Evolutionary conservation across 2,329 filamentous ascomycete genomes (phyloP).

Genomic region (Nemania serpens): DNA sequence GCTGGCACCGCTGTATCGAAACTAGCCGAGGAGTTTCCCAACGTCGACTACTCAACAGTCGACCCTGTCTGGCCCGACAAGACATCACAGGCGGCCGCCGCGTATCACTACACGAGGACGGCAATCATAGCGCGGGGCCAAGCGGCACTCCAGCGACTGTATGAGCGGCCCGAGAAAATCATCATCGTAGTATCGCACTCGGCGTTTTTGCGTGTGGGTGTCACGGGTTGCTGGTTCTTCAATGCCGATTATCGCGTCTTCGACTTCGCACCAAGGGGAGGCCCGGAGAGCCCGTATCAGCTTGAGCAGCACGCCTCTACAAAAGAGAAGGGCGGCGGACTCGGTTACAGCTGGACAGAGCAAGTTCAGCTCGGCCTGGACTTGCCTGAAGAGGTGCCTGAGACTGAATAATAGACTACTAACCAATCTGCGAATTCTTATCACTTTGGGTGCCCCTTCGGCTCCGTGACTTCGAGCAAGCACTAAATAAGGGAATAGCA

Average conservation of each 20-base stretch:
- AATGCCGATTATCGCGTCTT: constrained; percentile 71
- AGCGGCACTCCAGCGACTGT: constrained; percentile 54
- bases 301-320: constrained; percentile 57
- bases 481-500: no score
- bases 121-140: constrained; percentile 62
- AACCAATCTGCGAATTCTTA: no score
- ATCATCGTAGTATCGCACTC: constrained; percentile 70
- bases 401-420: constrained; percentile 17
- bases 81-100: constrained; percentile 49
- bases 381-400: constrained; percentile 44
- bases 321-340: constrained; percentile 52
- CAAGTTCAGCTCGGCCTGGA: constrained; percentile 46
- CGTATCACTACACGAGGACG: constrained; percentile 58
- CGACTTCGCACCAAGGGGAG: constrained; percentile 47
- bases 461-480: no score
- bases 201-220: constrained; percentile 62
- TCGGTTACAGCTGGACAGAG: constrained; percentile 52
- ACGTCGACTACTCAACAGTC: constrained; percentile 59
- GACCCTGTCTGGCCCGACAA: constrained; percentile 69
- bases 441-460: no score
- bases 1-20: constrained; percentile 55
- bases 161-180: constrained; percentile 60
- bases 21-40: constrained; percentile 56
- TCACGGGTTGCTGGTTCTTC: constrained; percentile 60
- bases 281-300: constrained; percentile 38